Conservation (phyloP, 2,329 filamentous ascomycete species). For the Pleoardoris graminearum region DNA sequence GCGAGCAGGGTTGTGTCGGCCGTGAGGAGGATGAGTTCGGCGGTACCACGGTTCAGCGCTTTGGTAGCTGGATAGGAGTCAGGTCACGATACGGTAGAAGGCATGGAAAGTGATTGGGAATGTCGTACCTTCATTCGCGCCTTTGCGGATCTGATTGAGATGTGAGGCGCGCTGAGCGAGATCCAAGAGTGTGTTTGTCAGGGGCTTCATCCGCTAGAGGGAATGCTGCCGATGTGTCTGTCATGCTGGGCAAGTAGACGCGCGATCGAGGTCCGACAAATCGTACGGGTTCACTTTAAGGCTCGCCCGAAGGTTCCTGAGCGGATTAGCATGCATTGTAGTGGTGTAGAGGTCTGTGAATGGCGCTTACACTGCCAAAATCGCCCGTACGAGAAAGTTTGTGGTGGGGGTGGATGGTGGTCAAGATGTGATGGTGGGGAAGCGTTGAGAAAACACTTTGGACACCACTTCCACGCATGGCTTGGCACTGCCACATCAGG, state of each 20-base stretch:
- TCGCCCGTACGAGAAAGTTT: neutral
- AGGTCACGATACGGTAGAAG: neutral
- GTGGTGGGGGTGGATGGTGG: neutral
- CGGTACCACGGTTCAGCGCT: neutral
- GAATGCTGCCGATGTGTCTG: neutral
- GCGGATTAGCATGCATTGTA: neutral
- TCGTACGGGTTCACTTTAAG: neutral
- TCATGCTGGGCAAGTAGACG: neutral
- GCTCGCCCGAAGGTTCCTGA: neutral
- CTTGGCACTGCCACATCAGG: neutral
- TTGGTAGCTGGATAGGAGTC: no score
- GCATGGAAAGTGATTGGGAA: neutral
- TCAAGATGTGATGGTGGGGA: neutral
- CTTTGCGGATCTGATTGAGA: neutral
- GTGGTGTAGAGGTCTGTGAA: neutral
- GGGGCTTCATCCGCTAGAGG: neutral
- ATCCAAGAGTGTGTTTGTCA: neutral
- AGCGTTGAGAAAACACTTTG: neutral
- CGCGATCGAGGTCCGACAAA: neutral
- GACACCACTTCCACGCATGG: neutral
- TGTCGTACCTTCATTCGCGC: neutral
- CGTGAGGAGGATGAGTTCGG: neutral
- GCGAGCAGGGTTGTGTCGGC: neutral
- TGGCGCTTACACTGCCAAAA: neutral
- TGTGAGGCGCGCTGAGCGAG: neutral